Percentiles rank a stretch among this genome's conserved stretches.
Conservation (phyloP, 495 filamentous ascomycete genomes). For the Trichoderma erinaceum region DNA sequence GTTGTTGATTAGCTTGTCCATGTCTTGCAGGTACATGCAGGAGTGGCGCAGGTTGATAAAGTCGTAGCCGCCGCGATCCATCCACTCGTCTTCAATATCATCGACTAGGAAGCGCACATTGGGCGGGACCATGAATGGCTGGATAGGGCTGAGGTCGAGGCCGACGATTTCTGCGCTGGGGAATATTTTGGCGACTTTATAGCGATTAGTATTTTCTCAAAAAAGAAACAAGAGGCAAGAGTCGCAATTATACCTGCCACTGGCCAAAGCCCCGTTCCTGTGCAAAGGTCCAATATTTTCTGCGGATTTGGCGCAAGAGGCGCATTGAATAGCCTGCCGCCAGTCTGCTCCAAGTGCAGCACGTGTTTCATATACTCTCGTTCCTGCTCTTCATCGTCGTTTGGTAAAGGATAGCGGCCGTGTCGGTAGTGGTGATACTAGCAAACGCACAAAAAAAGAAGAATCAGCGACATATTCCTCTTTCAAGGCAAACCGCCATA, state of each 20-base stretch:
- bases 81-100: constrained; percentile 56
- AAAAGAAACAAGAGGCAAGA: neutral
- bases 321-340: constrained; percentile 32
- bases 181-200: constrained; percentile 33
- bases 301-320: constrained; percentile 37
- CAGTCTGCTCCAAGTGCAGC: neutral
- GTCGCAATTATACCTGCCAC: constrained; percentile 23
- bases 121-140: constrained; percentile 50
- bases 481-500: neutral
- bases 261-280: constrained; percentile 58
- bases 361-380: constrained; percentile 50
- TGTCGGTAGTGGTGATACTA: constrained; percentile 40
- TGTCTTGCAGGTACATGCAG: constrained; percentile 43
- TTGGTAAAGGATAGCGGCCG: constrained; percentile 47
- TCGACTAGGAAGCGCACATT: constrained; percentile 58
- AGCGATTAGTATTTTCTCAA: neutral
- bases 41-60: constrained; percentile 47
- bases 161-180: constrained; percentile 52
- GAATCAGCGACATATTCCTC: neutral
- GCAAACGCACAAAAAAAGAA: neutral
- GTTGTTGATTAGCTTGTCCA: constrained; percentile 34
- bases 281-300: constrained; percentile 52
- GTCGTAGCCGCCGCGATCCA: constrained; percentile 36
- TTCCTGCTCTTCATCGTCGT: constrained; percentile 52
- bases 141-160: constrained; percentile 61